phyloP scores from a whole-genome alignment of 805 yeast species.

The Suhomyces pyralidae region DNA sequence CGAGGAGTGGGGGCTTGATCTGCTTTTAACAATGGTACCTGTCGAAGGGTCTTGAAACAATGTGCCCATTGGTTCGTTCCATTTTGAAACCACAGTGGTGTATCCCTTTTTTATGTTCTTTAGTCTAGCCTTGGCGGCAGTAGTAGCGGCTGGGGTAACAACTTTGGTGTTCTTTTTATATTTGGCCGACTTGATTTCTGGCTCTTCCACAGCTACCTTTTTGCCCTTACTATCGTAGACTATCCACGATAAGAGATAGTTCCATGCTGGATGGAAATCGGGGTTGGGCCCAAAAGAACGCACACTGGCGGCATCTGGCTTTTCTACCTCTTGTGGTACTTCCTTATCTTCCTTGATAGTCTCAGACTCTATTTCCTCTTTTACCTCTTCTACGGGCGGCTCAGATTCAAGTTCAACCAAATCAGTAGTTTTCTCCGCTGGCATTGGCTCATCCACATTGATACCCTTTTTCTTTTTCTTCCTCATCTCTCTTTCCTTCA shows the following conservation, averaged over 20 bases:
- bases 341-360: background rate
- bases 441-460: conserved; percentile 1
- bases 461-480: conserved; percentile 5
- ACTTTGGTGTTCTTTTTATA: background rate
- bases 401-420: background rate
- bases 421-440: background rate
- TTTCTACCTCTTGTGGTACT: conserved; percentile 6
- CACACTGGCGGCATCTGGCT: background rate
- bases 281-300: conserved; percentile 9
- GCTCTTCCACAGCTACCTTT: conserved; percentile 1
- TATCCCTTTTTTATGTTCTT: conserved; percentile 18
- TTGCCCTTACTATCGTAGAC: conserved; percentile 21
- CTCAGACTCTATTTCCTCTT: background rate
- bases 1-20: background rate
- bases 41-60: conserved; percentile 8
- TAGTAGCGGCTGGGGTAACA: background rate
- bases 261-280: conserved; percentile 38
- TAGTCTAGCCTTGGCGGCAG: background rate
- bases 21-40: background rate
- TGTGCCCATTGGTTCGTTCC: conserved; percentile 25
- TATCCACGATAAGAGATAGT: conserved; percentile 35
- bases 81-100: conserved; percentile 23
- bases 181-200: conserved; percentile 3
- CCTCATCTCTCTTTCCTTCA: conserved; percentile 2
- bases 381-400: background rate